A percentile compares a stretch with the other conserved stretches of the same genome.
These are phyloP conservation scores for Pseudonitzschia multiseries DNA, from an alignment of 108 stramenopile species.

Conservation along the genomic window DNA sequence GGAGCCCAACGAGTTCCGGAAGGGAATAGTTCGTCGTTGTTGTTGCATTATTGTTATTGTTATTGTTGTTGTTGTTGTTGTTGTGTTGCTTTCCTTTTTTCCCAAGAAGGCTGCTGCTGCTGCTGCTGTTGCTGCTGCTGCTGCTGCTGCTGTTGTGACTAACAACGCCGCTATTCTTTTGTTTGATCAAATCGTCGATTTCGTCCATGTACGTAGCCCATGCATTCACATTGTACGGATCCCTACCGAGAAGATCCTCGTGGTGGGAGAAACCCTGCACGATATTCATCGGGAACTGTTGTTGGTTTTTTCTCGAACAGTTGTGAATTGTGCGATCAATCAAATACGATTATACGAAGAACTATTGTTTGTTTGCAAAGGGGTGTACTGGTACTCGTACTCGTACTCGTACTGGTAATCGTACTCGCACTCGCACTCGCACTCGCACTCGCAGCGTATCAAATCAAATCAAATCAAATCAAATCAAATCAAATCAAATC, in stretches of 20 bases:
- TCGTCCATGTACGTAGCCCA: slow-evolving; percentile 85
- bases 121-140: no score
- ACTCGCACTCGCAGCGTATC: no score
- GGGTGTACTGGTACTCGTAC: no score
- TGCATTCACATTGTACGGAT: slow-evolving; percentile 75
- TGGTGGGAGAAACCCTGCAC: slow-evolving; percentile 26
- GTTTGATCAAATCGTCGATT: slow-evolving; percentile 56
- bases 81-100: no score
- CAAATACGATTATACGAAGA: no score
- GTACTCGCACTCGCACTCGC: no score
- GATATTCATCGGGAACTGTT: background rate
- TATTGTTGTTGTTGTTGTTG: no score
- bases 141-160: background rate
- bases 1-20: slow-evolving; percentile 11
- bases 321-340: no score
- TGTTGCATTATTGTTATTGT: background rate
- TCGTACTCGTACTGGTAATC: no score
- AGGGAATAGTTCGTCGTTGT: slow-evolving; percentile 1
- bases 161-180: background rate
- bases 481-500: slow-evolving; percentile 4
- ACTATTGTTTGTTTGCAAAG: no score
- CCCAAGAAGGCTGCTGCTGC: no score
- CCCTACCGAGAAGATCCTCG: slow-evolving; percentile 39
- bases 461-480: slow-evolving; percentile 1
- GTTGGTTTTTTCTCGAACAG: background rate